Evolutionary conservation across 495 filamentous ascomycete genomes (phyloP), one percentile per base, ranked within the genome.

Genomic region (Penicillium verhagenii): DNA sequence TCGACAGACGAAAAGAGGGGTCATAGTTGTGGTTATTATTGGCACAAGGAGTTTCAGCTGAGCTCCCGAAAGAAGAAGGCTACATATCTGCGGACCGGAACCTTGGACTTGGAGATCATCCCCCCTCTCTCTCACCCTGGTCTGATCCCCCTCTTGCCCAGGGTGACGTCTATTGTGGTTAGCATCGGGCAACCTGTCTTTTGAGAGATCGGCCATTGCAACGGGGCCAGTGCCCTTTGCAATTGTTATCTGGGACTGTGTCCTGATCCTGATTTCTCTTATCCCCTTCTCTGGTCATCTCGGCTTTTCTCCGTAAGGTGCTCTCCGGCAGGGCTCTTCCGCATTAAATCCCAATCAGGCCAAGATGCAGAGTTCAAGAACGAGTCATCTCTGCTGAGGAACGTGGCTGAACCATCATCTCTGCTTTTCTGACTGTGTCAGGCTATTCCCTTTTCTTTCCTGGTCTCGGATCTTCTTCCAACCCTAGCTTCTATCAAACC

Each of bases 321-420:
- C 70, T 74, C 71, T 72, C 72, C 60, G 69, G 67, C 64, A 75
- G 73, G 67, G 75, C 71, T 71, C 72, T 74, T n/a, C 67, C 72
- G 69, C 70, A 71, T 74, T 68, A 67, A 38, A 74, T 69, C 63
- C 61, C 54, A 76, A 63, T 63, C 70, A 72, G 66, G 71, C 67
- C 75, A 78, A 77, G 68, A 78, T 78, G 75, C 75, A 76, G 68
- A 77, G 67, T 76, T 72, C 71, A 74, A 75, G 66, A 68, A 65
- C 73, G 51, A 65, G 67, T 59, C 57, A 65, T 66, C 61, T 70
- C 68, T 72, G 69, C 67, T 74, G 72, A 75, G 71, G 69, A 50
- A 75, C 72, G 73, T 75, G 73, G 72, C 70, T 72, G 67, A 70
- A 70, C 56, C 63, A 60, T 55, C 45, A 71, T 70, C 57, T 45